Base-by-base conservation (phyloP, 768 basidiomycete species). In the Lanmaoa pseudosensibilis region DNA sequence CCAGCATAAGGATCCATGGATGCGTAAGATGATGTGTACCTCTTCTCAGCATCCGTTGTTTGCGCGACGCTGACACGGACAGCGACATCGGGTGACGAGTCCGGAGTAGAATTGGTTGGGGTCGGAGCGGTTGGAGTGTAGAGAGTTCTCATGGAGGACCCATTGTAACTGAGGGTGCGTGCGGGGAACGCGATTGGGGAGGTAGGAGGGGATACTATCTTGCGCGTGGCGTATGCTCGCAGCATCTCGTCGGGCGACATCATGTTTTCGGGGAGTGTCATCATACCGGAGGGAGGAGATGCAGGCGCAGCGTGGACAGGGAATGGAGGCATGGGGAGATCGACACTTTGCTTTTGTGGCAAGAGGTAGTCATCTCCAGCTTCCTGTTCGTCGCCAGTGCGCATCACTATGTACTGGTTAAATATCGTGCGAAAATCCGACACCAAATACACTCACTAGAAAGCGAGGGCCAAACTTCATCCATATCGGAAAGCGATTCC, bases 161-260 rank as follows among this genome's bases (percentile, higher is more conserved):
- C 56, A 36, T 62, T 53, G 49, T 61, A 66, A 48, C 61, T 69
- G 38, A 64, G 61, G 25, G 60, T 49, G 23, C 65, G 73, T 2
- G 60, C 41, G 12, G 71, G 71, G 51, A 71, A 74, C 19, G 71
- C 57, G 15, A 74, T 64, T 15, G 72, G 60, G 3, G 71, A 65
- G 33, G 66, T 62, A 45, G 73, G 71, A 57, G 72, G 73, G 25
- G 73, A 74, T 12, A 64, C 59, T 15, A 69, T 64, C 44, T 70
- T 73, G 58, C 80, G 75, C 27, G 76, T 80, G 6, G 88, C 88
- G 57, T 89, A 90, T 1, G 86, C 86, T 37, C 86, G 83, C 44
- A 91, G 76, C 85, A 91, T 87, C 25, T 83, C 89, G 65, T 92
- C 90, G 4, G 89, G 89, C 1, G 79, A 78, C 80, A 81, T 81